Conservation (phyloP, 257 asterid genomes). For the Scutellaria barbata region DNA sequence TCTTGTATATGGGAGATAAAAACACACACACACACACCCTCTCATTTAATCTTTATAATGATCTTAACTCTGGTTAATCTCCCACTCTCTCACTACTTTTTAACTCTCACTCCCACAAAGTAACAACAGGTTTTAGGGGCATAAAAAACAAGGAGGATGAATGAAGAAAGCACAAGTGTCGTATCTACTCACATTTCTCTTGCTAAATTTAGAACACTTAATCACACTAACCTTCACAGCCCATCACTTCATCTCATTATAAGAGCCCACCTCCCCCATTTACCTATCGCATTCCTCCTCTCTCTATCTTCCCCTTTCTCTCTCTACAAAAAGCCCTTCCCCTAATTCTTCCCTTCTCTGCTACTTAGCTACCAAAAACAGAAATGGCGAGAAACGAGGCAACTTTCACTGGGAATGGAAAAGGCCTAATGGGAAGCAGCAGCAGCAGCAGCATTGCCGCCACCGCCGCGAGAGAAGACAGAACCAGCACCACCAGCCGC, state of each 20-base stretch:
- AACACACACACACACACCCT: too few relatives aligned
- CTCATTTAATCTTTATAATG: too few relatives aligned
- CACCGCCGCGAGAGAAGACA: background rate
- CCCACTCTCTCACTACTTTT: background rate
- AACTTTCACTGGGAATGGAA: conserved; percentile 11
- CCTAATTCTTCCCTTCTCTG: background rate
- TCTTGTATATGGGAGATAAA: background rate
- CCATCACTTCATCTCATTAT: conserved; percentile 33
- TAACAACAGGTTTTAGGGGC: conserved; percentile 5
- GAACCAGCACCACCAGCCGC: background rate
- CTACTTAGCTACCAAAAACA: background rate
- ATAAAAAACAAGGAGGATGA: conserved; percentile 41
- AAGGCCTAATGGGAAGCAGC: conserved; percentile 25
- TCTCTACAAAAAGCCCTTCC: background rate
- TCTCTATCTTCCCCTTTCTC: conserved; percentile 18
- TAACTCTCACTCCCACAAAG: conserved; percentile 34
- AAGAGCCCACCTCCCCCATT: conserved; percentile 39
- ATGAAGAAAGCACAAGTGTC: conserved; percentile 63
- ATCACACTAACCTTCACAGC: conserved; percentile 26
- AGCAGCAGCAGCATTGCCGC: conserved; percentile 28
- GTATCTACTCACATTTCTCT: conserved; percentile 28
- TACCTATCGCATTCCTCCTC: conserved; percentile 22
- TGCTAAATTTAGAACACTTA: conserved; percentile 45
- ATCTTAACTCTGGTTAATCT: conserved; percentile 27
- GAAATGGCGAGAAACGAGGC: conserved; percentile 27